Base-by-base conservation (phyloP, 495 filamentous ascomycete genomes). In the Astrothelium macrocarpum region DNA sequence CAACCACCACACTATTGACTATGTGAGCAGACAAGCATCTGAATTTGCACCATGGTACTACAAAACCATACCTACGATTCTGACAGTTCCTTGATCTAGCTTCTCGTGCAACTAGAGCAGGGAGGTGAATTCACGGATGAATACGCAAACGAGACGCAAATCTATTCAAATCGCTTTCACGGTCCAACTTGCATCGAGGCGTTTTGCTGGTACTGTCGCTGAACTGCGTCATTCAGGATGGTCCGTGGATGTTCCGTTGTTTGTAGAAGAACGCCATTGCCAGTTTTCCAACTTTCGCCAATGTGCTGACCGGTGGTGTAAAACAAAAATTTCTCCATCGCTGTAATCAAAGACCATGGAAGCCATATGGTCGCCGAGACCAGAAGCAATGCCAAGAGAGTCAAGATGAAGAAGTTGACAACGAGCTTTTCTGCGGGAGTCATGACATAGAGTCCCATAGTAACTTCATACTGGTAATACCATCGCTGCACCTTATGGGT, bases 341-440 rank as follows among this genome's bases (percentile, higher is more conserved):
- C 49, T 26, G 23, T 26, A 20, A 29, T 20, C 20, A 29, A 56
- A 2, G 7, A 29, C n/a, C 49, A 56, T 16, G 49, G 49, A 28
- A 56, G 25, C 49, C 49, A 56, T 26, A 56, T 16, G 29, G 16
- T 29, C 12, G 25, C 16, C 4, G 25, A 29, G 23, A 29, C 16
- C 10, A 56, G 10, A 16, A 56, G 25, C 49, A 56, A 29, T 11
- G 49, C 49, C 9, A 29, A 10, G 25, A 56, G 25, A 56, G 49
- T 29, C 49, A 78, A 53, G 23, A 80, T 75, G 60, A 77, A 78
- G n/a, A 73, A 65, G 61, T 80, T 28, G 7, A 56, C 5, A 26
- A 56, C 20, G 25, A 56, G 29, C 49, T 56, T 56, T 16, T 56
- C 49, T 9, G 20, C n/a, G 26, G 49, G 49, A 4, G 49, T 56